These are phyloP conservation scores for Aspergillus cejpii DNA, from an alignment of 2,329 filamentous ascomycete genomes.

Conservation along the genomic window DNA sequence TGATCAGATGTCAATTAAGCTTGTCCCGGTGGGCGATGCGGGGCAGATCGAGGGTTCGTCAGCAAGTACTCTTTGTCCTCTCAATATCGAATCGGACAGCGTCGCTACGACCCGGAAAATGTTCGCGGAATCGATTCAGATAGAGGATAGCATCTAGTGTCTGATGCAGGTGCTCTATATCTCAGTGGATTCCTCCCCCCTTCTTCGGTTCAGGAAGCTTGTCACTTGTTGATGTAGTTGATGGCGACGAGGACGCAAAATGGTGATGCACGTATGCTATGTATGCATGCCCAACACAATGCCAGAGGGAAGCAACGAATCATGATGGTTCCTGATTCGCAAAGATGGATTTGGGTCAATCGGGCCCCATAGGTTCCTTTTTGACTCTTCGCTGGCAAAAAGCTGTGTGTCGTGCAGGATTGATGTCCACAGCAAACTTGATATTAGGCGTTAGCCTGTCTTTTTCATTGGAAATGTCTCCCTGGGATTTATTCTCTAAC, in stretches of 20 bases:
- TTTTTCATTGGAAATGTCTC: not conserved
- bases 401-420: conserved; percentile 18
- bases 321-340: conserved; percentile 12
- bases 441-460: not conserved
- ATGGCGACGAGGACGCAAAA: conserved; percentile 11
- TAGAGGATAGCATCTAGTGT: conserved; percentile 2
- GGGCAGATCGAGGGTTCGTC: conserved; percentile 21
- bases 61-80: not conserved
- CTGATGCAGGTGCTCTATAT: conserved; percentile 16
- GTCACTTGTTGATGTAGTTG: conserved; percentile 13
- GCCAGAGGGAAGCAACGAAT: conserved; percentile 32
- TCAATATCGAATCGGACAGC: conserved; percentile 13
- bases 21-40: conserved; percentile 18
- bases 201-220: conserved; percentile 14
- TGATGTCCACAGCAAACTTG: too few relatives aligned
- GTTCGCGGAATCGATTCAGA: conserved; percentile 12
- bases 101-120: conserved; percentile 4
- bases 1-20: conserved; percentile 15
- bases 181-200: conserved; percentile 3
- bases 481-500: not conserved
- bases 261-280: conserved; percentile 36
- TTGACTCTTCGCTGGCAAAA: conserved; percentile 23
- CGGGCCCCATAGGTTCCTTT: conserved; percentile 7
- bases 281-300: conserved; percentile 41
- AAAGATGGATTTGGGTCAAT: conserved; percentile 13